Evolutionary conservation across 306 rosid species (phyloP), one percentile per base, ranked within the genome.

Genomic region (Dalbergia cochinchinensis): DNA sequence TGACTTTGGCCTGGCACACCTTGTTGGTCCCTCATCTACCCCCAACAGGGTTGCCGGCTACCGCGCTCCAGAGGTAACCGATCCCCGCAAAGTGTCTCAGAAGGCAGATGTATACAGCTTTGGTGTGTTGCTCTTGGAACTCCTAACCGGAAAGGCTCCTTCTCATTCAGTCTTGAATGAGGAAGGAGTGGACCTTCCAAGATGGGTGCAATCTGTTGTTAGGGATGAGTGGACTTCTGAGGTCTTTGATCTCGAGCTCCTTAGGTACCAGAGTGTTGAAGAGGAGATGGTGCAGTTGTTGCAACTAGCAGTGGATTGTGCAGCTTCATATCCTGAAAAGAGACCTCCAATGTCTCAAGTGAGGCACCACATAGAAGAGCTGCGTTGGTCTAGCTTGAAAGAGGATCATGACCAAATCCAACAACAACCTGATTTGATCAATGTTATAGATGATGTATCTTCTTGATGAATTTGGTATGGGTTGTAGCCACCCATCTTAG

Each of bases 121-220:
- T 7, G 94, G 94, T 0, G 94, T 90, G 20, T 67, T 90, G 79
- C 88, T 90, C 26, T 83, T 90, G 82, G 94, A 90, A 41, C 94
- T 90, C 51, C 83, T 90, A 13, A 90, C 94, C 11, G 94, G 94
- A 42, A 90, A 90, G 73, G 89, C 94, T 62, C 94, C 94, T 0
- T 86, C 90, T 39, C 92, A 90, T 22, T 69, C 90, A 11, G 79
- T 88, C 71, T 69, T 86, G 78, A 86, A 86, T 8, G 94, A 90
- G 83, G 94, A 90, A 75, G 94, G 94, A 37, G 91, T 90, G 20
- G 94, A 90, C 74, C 90, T 90, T 14, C 92, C 92, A 0, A 88
- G 94, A 83, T 90, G 94, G 94, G 94, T 90, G 76, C 92, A 86
- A 65, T 90, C 94, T 6, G 83, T 90, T 41, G 92, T 88, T 37